Evolutionary conservation across 2,329 filamentous ascomycete species (phyloP), one percentile per base, ranked within the genome.

Genomic region (Exophiala spinifera): DNA sequence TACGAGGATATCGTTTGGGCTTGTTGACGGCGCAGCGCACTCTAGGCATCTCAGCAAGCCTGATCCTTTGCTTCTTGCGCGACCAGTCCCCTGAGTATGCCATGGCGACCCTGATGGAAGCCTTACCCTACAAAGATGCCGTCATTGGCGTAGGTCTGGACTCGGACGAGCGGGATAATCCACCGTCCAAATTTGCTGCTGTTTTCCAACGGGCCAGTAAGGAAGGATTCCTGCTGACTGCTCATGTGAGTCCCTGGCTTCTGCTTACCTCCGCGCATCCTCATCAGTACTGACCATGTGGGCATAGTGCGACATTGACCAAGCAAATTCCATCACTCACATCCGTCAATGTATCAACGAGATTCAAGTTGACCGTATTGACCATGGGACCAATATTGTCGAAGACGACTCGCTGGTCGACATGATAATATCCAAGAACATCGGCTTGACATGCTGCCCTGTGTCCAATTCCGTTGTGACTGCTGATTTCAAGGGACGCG

Each of bases 21-120:
- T 79, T 84, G 62, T 65, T 71, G 50, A 78, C 81, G 19, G 87
- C 87, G 1, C 74, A 82, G 64, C 68, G 67, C 45, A 81, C 88
- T 55, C 74, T 88, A n/a, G 82, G 79, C 19, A 77, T 91, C 51
- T 83, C 79, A 1, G 82, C 82, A 37, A 77, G 82, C 61, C 72
- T 90, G 36, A 87, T 89, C 59, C 80, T 86, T 62, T 91, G 87
- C 67, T 85, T 91, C 64, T 72, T 91, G 60, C 79, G 87, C 25
- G 63, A 65, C 49, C 49, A 55, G 17, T 54, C 54, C 6, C 42
- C 61, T n/a, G 56, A 61, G 28, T 63, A 54, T 47, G 63, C 60
- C 23, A 62, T 65, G 62, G 55, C 56, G 5, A 64, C 61, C 14
- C 48, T 63, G 21, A 57, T 61, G 56, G 53, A 54, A 39, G 55